Base-by-base conservation (phyloP, 768 basidiomycete genomes). In the Amyloporia xantha region DNA sequence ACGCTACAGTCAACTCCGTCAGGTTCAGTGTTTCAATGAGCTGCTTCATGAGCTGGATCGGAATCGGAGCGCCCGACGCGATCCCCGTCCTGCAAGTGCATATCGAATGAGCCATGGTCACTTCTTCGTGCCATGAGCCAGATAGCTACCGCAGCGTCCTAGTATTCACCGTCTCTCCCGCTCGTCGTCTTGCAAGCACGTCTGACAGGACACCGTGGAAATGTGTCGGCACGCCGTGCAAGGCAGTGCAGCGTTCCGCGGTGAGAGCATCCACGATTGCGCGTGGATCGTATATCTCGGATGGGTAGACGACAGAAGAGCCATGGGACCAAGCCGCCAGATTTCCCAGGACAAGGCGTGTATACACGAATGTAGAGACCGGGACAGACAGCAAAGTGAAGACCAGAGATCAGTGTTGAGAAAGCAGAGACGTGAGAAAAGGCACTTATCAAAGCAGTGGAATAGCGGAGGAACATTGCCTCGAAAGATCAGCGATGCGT, bases 191-290 rank as follows among this genome's bases (percentile, higher is more conserved):
- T 50, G 69, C 75, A 49, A 81, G 75, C 7, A 90, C 73, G 61
- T 90, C 87, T 0, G 74, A 63, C 21, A 91, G 67, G 1, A 91
- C 78, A 4, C 82, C 88, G 1, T 88, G 70, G 63, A 91, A 91
- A 61, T 91, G 89, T 0, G 89, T 91, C 0, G 89, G 89, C 4
- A 91, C 89, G 5, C 89, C 89, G 54, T 91, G 89, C 46, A 92
- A 67, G 0, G 83, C 84, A 0, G 87, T 90, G 45, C 88, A 91
- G 49, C 68, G 71, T 54, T 91, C 88, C 15, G 71, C 70, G 5
- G 74, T 62, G n/a, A 91, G 63, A 0, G 88, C 76, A 46, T 88
- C 81, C 7, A 91, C 82, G 42, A 88, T 82, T 1, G 80, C 71
- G 26, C 65, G 62, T 0, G 89, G 80, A 54, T 86, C 68, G 59